Evolutionary conservation across 371 early-diverging fungal genomes (phyloP).

Genomic region (Mucor velutinosus): DNA sequence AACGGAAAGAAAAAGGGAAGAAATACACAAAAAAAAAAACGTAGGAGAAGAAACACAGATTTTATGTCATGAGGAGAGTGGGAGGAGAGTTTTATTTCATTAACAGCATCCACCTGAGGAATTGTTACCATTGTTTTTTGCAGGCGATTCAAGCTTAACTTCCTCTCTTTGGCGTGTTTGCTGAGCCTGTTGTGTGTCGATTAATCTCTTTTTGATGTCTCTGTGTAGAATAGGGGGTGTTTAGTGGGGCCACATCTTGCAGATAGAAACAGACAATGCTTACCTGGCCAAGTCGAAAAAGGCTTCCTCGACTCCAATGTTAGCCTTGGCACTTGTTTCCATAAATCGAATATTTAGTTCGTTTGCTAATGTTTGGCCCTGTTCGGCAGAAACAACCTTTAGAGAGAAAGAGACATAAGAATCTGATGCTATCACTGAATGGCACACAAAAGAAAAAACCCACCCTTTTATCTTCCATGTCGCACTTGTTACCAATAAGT

Average conservation of each 20-base stretch:
- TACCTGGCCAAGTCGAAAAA: slow-evolving; percentile 96
- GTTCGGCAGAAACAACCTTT: slow-evolving; percentile 68
- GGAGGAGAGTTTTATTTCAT: background rate
- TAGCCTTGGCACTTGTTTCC: slow-evolving; percentile 97
- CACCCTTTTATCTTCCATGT: slow-evolving; percentile 88
- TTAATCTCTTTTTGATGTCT: slow-evolving; percentile 55
- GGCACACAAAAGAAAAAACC: background rate
- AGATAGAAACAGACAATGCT: slow-evolving; percentile 19
- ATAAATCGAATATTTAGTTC: slow-evolving; percentile 89
- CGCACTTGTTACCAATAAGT: slow-evolving; percentile 99
- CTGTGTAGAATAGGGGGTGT: slow-evolving; percentile 13
- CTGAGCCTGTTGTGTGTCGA: slow-evolving; percentile 52
- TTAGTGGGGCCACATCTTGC: background rate
- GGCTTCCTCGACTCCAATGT: slow-evolving; percentile 95
- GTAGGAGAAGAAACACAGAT: background rate
- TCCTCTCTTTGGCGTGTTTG: slow-evolving; percentile 52
- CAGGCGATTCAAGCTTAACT: slow-evolving; percentile 36
- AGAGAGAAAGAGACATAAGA: slow-evolving; percentile 35
- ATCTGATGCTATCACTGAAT: slow-evolving; percentile 78
- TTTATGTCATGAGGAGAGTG: background rate
- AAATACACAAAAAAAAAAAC: background rate
- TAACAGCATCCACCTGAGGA: slow-evolving; percentile 24
- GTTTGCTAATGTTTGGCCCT: slow-evolving; percentile 86
- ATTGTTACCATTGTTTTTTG: slow-evolving; percentile 19
- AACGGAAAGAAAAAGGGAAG: background rate